phyloP scores from a whole-genome alignment of 305 asterid genomes.

The Fraxinus sp. region DNA sequence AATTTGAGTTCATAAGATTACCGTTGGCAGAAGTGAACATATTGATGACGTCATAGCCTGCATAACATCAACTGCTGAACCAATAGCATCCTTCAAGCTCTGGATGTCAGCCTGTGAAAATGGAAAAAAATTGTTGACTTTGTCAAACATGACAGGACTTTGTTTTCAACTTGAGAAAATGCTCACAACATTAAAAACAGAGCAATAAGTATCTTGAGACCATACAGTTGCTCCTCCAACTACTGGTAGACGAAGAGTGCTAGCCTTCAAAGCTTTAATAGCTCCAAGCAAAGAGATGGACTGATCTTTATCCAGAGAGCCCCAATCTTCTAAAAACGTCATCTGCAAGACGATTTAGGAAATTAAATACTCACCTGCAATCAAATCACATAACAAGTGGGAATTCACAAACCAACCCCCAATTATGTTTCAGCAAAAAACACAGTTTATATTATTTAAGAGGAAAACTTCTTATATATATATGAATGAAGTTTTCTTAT shows the following conservation, averaged over 20 bases:
- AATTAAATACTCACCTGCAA: not conserved
- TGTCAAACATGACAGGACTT: conserved; percentile 5
- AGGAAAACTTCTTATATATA: not conserved
- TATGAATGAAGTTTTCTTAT: not conserved
- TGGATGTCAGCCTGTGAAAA: conserved; percentile 61
- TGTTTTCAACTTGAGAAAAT: too few relatives aligned
- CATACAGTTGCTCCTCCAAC: conserved; percentile 79
- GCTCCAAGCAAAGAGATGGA: conserved; percentile 68
- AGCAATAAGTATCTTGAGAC: conserved; percentile 5
- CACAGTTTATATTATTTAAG: not conserved
- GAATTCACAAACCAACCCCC: not conserved
- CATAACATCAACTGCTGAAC: conserved; percentile 80
- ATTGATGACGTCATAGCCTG: conserved; percentile 65
- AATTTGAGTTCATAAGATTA: conserved; percentile 27
- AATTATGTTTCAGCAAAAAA: not conserved
- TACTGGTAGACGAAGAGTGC: conserved; percentile 90
- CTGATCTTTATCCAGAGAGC: conserved; percentile 68
- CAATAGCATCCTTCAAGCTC: conserved; percentile 75
- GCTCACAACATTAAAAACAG: not conserved
- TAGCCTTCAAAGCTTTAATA: conserved; percentile 85
- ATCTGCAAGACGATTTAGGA: conserved; percentile 36
- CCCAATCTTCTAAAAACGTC: conserved; percentile 66
- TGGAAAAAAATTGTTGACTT: conserved; percentile 6
- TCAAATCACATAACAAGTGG: not conserved
- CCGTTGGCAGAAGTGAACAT: conserved; percentile 56